Percentiles rank a stretch among this genome's conserved stretches.
These are phyloP conservation scores for Penicillium egyptiacum DNA, from an alignment of 495 filamentous ascomycete species.

Conservation along the genomic window DNA sequence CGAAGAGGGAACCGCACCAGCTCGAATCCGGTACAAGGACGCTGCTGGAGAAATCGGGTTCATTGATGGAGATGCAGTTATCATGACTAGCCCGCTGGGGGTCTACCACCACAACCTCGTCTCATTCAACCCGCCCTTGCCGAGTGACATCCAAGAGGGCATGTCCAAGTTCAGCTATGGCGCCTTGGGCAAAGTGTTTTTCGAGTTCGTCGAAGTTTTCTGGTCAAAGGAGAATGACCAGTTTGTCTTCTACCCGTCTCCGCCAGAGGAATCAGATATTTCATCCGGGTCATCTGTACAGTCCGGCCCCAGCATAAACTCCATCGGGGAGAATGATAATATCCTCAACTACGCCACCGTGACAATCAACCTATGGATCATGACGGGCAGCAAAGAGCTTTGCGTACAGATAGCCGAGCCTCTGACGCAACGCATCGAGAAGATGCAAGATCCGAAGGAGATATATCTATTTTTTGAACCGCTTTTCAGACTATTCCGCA, in stretches of 20 bases:
- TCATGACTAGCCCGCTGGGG: conserved; percentile 26
- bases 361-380: conserved; percentile 29
- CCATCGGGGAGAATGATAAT: conserved; percentile 22
- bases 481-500: conserved; percentile 26
- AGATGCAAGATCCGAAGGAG: conserved; percentile 22
- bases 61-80: conserved; percentile 21
- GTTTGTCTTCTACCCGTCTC: conserved; percentile 29
- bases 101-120: conserved; percentile 28
- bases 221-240: conserved; percentile 31
- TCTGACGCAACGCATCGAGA: conserved; percentile 27
- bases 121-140: conserved; percentile 26
- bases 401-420: conserved; percentile 31
- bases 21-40: conserved; percentile 20
- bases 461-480: conserved; percentile 29
- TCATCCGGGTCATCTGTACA: conserved; percentile 17
- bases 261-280: conserved; percentile 15
- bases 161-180: conserved; percentile 26
- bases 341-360: conserved; percentile 30
- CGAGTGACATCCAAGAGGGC: conserved; percentile 27
- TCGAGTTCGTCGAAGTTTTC: conserved; percentile 29
- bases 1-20: conserved; percentile 15
- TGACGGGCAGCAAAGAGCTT: conserved; percentile 27
- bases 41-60: conserved; percentile 7
- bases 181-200: conserved; percentile 28
- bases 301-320: conserved; percentile 18